Evolutionary conservation across 2,329 filamentous ascomycete species (phyloP).

Genomic region (Ciborinia camelliae): DNA sequence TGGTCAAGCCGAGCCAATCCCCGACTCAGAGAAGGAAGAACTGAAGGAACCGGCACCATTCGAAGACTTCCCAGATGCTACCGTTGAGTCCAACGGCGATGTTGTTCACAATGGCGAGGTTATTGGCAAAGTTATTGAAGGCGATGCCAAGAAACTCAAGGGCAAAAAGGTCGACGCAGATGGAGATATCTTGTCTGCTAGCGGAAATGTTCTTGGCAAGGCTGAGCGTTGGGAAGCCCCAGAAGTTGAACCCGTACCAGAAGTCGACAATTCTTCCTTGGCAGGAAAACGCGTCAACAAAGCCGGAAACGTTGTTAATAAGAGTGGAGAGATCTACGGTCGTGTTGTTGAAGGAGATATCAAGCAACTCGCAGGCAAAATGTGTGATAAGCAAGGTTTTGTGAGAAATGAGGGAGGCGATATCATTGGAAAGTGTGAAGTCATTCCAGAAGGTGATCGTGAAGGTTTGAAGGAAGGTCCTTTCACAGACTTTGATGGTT

Average conservation of each 20-base stretch:
- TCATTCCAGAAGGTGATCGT: slow-evolving; percentile 65
- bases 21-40: slow-evolving; percentile 51
- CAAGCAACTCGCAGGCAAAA: slow-evolving; percentile 61
- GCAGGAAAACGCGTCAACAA: slow-evolving; percentile 72
- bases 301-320: slow-evolving; percentile 59
- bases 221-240: slow-evolving; percentile 64
- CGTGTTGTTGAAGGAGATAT: slow-evolving; percentile 65
- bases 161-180: slow-evolving; percentile 66
- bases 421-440: slow-evolving; percentile 63
- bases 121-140: slow-evolving; percentile 58
- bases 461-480: slow-evolving; percentile 62
- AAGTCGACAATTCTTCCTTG: slow-evolving; percentile 55
- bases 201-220: slow-evolving; percentile 64
- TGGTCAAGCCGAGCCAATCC: slow-evolving; percentile 63
- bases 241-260: slow-evolving; percentile 46
- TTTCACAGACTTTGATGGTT: slow-evolving; percentile 63
- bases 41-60: slow-evolving; percentile 49
- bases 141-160: slow-evolving; percentile 60
- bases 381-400: slow-evolving; percentile 69
- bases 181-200: slow-evolving; percentile 63
- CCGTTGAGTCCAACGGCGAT: slow-evolving; percentile 52
- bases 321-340: slow-evolving; percentile 54
- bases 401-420: slow-evolving; percentile 71
- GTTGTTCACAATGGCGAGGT: slow-evolving; percentile 52
- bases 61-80: slow-evolving; percentile 55